Base-by-base conservation (phyloP, 2,329 filamentous ascomycete genomes). In the Dichotomopilus funicola region DNA sequence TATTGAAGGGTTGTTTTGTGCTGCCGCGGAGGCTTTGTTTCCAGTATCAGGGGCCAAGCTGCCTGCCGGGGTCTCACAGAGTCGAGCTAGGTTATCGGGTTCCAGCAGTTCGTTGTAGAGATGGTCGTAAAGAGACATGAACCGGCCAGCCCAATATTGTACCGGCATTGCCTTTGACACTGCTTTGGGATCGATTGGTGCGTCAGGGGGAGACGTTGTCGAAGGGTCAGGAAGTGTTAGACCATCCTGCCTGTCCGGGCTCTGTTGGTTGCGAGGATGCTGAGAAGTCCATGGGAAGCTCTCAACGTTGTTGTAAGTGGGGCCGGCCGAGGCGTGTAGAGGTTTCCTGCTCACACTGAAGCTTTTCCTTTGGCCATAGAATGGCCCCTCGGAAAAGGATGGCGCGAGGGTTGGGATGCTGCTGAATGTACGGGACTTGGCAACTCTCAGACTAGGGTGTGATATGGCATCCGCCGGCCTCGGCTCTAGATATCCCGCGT, bases 131-230 rank as follows among this genome's bases (percentile, higher is more conserved):
- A 85, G 67, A 2, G 79, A 70, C 50, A 76, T 70, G 64, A 86
- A 85, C 41, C 84, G 79, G 13, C 84, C 84, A 9, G 75, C 72
- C 84, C 84, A 87, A 66, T 84, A 86, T 2, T 72, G 67, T 1
- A 75, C 73, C 5, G 74, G 68, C 62, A 79, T 75, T 1, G 77
- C 73, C 0, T 65, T 69, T 50, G 66, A 65, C 11, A 82, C 67
- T 2, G 68, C 65, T 1, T 62, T 62, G 2, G 64, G 65, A 8
- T 70, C 59, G 35, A 42, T 44, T 1, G 60, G 53, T 64, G 19
- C 19, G 19, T 27, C 19, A 27, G 19, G 19, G 19, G 19, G 19
- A 27, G 19, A 27, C 19, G 19, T 27, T 1, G 33, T 19, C 42
- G 12, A 11, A 13, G 47, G 49, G 7, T n/a, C 54, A 11, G 51